These are phyloP conservation scores for Gossypium arboreum DNA, from an alignment of 345 rosid genomes.

Conservation along the genomic window DNA sequence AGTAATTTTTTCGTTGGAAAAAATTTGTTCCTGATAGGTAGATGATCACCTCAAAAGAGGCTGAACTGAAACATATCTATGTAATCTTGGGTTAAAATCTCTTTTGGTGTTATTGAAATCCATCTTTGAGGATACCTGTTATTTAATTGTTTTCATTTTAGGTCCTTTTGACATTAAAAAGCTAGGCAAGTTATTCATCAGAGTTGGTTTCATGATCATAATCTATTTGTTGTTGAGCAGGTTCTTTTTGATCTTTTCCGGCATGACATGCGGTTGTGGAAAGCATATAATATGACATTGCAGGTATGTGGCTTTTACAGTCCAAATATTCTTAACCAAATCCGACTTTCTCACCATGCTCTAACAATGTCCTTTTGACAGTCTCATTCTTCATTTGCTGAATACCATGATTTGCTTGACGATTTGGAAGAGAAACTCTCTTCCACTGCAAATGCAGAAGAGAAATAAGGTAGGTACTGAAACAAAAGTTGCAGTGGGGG, in stretches of 20 bases:
- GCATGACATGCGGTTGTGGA: slow-evolving; percentile 73
- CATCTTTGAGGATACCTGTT: background rate
- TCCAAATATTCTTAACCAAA: background rate
- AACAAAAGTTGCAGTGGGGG: slow-evolving; percentile 4
- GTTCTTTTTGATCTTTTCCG: slow-evolving; percentile 86
- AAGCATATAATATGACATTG: slow-evolving; percentile 76
- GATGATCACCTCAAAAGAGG: background rate
- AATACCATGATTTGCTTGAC: slow-evolving; percentile 71
- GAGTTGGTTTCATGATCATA: background rate
- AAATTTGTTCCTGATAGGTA: background rate
- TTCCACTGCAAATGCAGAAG: slow-evolving; percentile 26
- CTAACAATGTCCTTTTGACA: slow-evolving; percentile 22
- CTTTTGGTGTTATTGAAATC: background rate
- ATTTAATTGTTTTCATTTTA: background rate
- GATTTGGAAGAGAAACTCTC: slow-evolving; percentile 59
- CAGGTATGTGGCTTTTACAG: slow-evolving; percentile 36
- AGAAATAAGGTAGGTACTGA: slow-evolving; percentile 11
- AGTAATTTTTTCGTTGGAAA: background rate
- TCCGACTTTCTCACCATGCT: background rate
- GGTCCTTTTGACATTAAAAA: background rate
- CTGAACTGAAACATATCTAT: background rate
- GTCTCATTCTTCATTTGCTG: slow-evolving; percentile 62
- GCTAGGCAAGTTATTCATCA: background rate
- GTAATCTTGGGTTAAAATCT: background rate
- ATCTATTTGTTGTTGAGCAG: slow-evolving; percentile 30